Evolutionary conservation across 1,139 yeast species (phyloP), one percentile per base, ranked within the genome.

Genomic region (Magnusiomyces tetraspermus): DNA sequence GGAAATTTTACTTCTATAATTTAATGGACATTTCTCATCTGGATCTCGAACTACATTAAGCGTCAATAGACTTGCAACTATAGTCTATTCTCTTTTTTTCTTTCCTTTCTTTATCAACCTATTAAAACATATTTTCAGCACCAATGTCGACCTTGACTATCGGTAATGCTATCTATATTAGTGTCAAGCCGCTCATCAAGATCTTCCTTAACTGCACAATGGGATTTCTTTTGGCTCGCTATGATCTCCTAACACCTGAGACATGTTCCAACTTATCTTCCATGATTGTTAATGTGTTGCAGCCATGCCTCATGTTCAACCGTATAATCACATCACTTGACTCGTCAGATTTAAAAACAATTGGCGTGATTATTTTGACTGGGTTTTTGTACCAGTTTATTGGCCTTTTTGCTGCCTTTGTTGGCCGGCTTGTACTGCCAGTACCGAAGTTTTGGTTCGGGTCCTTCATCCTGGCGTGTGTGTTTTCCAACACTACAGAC

Each of bases 151-250:
- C 63, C 2, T 53, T 73, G 23, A 62, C 79, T 1, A 65, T 88
- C 21, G 95, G 96, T 15, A 76, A 76, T 46, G 80, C 89, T 45
- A 83, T 89, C 13, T 89, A 83, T 67, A 76, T 87, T 22, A 80
- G 96, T 0, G 85, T 85, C 50, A 89, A 88, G 69, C 97, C 97
- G 23, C 83, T 89, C 56, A 75, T 88, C 69, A 89, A 90, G 70
- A 87, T 89, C 59, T 86, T 88, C 62, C 70, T 85, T 61, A 84
- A 87, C 62, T 77, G 86, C 6, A 82, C 76, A 1, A 68, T 82
- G 17, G 97, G 97, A 8, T 85, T 74, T 61, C 65, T 72, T 37
- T 70, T 88, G 10, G 90, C 95, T n/a, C n/a, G n/a, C n/a, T n/a
- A n/a, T n/a, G 66, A 65, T 36, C 76, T 88, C 40, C 71, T 89